Evolutionary conservation across 352 stramenopile genomes (phyloP).

Genomic region (Thalassiosira sp.): DNA sequence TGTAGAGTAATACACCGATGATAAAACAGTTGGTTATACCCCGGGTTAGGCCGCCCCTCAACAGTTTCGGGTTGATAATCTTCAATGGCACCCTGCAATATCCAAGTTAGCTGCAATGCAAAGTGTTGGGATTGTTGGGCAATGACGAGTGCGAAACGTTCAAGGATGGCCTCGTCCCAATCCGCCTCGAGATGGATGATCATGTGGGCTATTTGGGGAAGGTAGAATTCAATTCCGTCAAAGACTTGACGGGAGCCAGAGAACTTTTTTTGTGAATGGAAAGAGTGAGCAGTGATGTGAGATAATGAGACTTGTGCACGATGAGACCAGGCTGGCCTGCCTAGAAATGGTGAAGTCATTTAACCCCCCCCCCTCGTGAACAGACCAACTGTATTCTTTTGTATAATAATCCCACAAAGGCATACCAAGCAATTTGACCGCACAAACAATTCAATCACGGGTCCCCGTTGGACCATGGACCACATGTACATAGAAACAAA

Average conservation of each 20-base stretch:
- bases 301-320: too few species aligned
- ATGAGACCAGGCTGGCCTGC: too few species aligned
- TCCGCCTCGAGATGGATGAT: constrained; percentile 89
- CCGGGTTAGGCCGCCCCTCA: constrained; percentile 79
- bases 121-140: constrained; percentile 88
- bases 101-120: constrained; percentile 88
- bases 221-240: constrained; percentile 90
- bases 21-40: constrained; percentile 85
- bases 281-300: neutral
- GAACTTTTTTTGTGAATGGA: constrained; percentile 51
- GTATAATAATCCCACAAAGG: too few species aligned
- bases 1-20: constrained; percentile 85
- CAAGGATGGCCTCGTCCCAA: constrained; percentile 85
- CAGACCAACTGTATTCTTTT: too few species aligned
- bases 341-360: too few species aligned
- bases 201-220: constrained; percentile 89
- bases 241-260: constrained; percentile 83
- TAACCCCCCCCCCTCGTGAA: too few species aligned
- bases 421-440: too few species aligned
- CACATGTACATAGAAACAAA: too few species aligned
- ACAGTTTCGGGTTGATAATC: constrained; percentile 87
- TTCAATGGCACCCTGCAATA: constrained; percentile 87
- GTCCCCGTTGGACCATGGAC: too few species aligned
- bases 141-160: constrained; percentile 87
- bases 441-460: too few species aligned